Evolutionary conservation across 164 flowering plant genomes (phyloP).

Genomic region (Dillenia turbinata): DNA sequence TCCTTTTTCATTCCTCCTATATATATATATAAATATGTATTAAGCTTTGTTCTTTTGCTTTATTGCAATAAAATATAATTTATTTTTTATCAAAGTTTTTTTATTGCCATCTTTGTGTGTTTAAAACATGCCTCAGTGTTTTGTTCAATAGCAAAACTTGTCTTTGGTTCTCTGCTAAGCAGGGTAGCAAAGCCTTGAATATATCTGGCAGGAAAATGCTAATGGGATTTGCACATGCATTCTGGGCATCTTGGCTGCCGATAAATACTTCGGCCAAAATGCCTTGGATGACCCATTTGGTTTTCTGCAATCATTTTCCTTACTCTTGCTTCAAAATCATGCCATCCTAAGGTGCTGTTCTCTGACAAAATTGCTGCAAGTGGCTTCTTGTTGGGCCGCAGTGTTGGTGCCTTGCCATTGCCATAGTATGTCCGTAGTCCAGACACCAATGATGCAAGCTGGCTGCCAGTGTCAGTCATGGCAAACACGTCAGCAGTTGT

Average conservation of each 20-base stretch:
- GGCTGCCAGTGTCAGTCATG: constrained; percentile 98
- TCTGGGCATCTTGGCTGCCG: constrained; percentile 79
- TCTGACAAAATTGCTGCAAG: constrained; percentile 68
- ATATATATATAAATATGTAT: constrained; percentile 5
- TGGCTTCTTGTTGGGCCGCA: constrained; percentile 86
- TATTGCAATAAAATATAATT: constrained; percentile 19
- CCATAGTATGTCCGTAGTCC: constrained; percentile 86
- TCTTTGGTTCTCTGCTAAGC: too few relatives aligned
- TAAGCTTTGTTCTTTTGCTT: constrained; percentile 17
- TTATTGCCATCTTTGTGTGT: not conserved
- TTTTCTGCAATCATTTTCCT: constrained; percentile 82
- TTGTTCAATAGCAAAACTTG: too few relatives aligned
- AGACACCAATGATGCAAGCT: constrained; percentile 86
- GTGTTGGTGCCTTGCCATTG: constrained; percentile 65
- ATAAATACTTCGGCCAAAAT: constrained; percentile 73
- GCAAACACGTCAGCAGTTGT: constrained; percentile 96
- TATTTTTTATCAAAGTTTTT: not conserved
- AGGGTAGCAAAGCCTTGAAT: too few relatives aligned
- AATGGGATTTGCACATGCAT: constrained; percentile 78
- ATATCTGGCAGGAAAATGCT: constrained; percentile 8
- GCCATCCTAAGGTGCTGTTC: constrained; percentile 64
- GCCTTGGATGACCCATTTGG: constrained; percentile 54
- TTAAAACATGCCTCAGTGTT: too few relatives aligned
- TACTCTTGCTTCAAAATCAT: constrained; percentile 55
- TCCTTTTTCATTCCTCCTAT: constrained; percentile 10